Base-by-base conservation (phyloP, 495 filamentous ascomycete genomes). In the Aspergillus cavernicola region DNA sequence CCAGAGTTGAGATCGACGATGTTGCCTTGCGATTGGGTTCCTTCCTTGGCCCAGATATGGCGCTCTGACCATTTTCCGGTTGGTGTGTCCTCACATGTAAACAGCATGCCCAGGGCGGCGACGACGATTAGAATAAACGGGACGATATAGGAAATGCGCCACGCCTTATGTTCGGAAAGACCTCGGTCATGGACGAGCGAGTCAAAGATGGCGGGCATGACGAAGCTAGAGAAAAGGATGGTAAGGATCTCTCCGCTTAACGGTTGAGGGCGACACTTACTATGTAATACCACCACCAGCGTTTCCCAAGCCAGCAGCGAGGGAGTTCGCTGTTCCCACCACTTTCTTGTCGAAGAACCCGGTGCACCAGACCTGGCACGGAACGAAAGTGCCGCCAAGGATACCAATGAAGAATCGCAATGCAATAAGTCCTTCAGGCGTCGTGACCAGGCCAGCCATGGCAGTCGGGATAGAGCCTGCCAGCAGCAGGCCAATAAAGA, bases 341-440 rank as follows among this genome's bases (percentile, higher is more conserved):
- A 97, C 82, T 62, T 89, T 95, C 75, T 95, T 96, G 73, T 97
- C 92, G 61, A 93, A 96, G 76, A 92, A 97, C 2, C 87, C 91
- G 0, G 92, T 96, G 24, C 86, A 88, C 92, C 92, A 97, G 7
- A 97, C 92, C 59, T 96, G 92, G 67, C 92, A 97, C 2, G 92
- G 92, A 3, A 97, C 92, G 56, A 97, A 97, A 5, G 81, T 81
- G 0, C 87, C 92, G 26, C 92, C 92, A 1, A 97, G 79, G 50
- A 97, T 95, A 31, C 92, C 92, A 48, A 97, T 80, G 70, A 97
- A 97, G 74, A 97, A 96, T 28, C 92, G 85, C 46, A 92, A 74
- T 12, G 85, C 78, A 46, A 91, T 82, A 20, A 97, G 78, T 0
- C 92, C 88, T 1, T 75, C 68, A 0, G 85, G 83, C 44, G 76